Base-by-base conservation (phyloP, 805 yeast species). In the Zygoascus flipseniorum region DNA sequence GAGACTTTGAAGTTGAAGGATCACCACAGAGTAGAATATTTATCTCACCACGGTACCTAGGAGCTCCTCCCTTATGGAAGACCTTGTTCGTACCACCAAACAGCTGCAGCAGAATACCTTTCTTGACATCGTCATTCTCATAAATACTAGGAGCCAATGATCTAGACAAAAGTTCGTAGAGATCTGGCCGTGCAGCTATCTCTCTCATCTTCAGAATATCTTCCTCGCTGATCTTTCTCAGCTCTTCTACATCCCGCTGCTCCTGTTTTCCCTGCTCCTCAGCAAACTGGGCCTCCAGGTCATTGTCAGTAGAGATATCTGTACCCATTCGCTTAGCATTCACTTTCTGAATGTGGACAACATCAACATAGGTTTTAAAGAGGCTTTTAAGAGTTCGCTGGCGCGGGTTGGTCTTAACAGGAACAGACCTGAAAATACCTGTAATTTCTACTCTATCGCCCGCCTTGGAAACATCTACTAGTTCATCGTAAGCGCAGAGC, bases 1-100 rank as follows among this genome's bases (percentile, higher is more conserved):
- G 99, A 2, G 99, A 93, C 67, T 93, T 93, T 11, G 97, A 83
- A 1, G 99, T 93, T 9, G 98, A 92, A 1, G 99, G 99, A 67
- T 93, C 99, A 61, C 99, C 99, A 73, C 98, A 92, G 44, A 93
- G 74, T 53, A 93, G 72, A 48, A 93, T 77, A 65, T 93, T 93
- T 56, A 93, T 83, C 66, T 93, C 99, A 48, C 99, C 99, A 74
- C 99, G 80, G 68, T 90, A 92, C 58, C 89, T 77, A 9, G 77
- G 77, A 9, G 72, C 62, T 2, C 98, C 98, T 62, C 97, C 96
- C 67, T 89, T 90, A 41, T 76, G 73, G 69, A 92, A 89, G 1
- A 80, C 79, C 69, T 93, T 93, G 64, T 92, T 89, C 14, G 97
- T 80, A 54, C 99, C 99, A 18, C 99, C 98, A 69, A 93, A 93